A percentile compares a stretch with the other conserved stretches of the same genome.
Conservation (phyloP, 2,329 filamentous ascomycete species). For the Dryadomyces sulphureus region DNA sequence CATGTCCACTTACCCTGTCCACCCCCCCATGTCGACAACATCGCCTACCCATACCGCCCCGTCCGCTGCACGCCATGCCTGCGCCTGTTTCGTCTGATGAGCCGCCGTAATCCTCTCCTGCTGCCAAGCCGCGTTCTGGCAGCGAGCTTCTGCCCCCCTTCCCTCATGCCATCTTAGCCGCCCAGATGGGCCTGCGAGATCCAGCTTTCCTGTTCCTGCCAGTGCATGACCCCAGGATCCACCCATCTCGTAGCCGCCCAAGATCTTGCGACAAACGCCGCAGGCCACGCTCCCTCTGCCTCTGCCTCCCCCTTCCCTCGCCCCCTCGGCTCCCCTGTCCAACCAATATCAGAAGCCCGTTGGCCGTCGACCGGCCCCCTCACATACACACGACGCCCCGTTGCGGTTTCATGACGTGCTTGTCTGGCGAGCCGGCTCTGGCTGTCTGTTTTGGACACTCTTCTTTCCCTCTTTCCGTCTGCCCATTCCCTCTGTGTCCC, state of each 20-base stretch:
- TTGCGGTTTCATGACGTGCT: conserved; percentile 33
- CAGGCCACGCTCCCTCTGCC: neutral
- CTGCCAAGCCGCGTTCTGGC: neutral
- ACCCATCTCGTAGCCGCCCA: conserved; percentile 1
- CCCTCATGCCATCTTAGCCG: neutral
- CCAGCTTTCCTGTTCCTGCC: neutral
- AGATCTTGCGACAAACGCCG: neutral
- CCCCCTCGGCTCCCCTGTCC: conserved; percentile 26
- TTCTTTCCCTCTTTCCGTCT: conserved; percentile 10
- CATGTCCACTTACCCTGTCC: too few relatives aligned
- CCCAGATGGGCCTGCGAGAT: neutral
- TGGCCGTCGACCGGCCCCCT: conserved; percentile 23
- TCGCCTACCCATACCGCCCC: too few relatives aligned
- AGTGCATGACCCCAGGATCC: neutral
- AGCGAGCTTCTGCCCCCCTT: neutral
- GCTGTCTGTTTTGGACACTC: conserved; percentile 12
- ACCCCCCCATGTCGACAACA: too few relatives aligned
- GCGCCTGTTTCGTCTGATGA: neutral
- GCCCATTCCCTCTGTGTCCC: conserved; percentile 19
- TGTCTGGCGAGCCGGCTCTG: conserved; percentile 12
- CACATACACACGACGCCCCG: conserved; percentile 31
- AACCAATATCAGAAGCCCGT: conserved; percentile 37
- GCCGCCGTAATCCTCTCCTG: neutral
- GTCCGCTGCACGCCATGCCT: neutral
- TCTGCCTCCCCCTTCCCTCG: neutral